Base-by-base conservation (phyloP, 1,284 basidiomycete species). In the Mixia osmundae region DNA sequence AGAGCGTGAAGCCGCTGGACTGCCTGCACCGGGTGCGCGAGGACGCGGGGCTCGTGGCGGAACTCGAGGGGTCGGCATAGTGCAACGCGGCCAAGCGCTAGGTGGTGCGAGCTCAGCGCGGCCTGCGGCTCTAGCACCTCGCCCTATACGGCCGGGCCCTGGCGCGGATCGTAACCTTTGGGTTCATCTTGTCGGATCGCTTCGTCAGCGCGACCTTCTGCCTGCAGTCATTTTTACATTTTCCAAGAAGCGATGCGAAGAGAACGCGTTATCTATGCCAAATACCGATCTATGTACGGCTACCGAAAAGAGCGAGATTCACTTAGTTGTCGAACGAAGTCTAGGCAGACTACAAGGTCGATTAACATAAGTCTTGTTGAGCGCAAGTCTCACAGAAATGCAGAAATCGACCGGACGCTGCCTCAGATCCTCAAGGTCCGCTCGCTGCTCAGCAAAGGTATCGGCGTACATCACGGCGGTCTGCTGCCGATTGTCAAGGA, bases 211-310 rank as follows among this genome's bases (percentile, higher is more conserved):
- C 44, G 61, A 66, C 18, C 65, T 97, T 2, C 64, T 99, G 1
- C 91, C 91, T 1, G 83, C 87, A 6, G 91, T 99, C 30, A 71
- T 91, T 21, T 99, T 99, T 56, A 91, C 89, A 1, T 76, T 99
- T 49, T 91, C 83, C 30, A 99, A 99, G 64, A 85, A 82, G 55
- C 65, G 71, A 36, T 99, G 91, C 52, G 89, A 97, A 58, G 91
- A 95, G 57, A 83, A 97, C 53, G 89, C 91, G 2, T 65, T 66
- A 9, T 89, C 78, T 9, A 60, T 97, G 44, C 76, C 74, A 1
- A 89, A 87, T 53, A 68, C 72, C 26, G 85, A 97, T 57, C 62
- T 99, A 23, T 85, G 76, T 48, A 72, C 70, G 4, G 71, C 64
- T 3, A 77, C 41, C 40, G 89, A 97, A 60, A 94, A 85, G 65